A percentile compares a stretch with the other conserved stretches of the same genome.
Conservation (phyloP, 2,329 filamentous ascomycete genomes). For the Orbilia ellipsospora region DNA sequence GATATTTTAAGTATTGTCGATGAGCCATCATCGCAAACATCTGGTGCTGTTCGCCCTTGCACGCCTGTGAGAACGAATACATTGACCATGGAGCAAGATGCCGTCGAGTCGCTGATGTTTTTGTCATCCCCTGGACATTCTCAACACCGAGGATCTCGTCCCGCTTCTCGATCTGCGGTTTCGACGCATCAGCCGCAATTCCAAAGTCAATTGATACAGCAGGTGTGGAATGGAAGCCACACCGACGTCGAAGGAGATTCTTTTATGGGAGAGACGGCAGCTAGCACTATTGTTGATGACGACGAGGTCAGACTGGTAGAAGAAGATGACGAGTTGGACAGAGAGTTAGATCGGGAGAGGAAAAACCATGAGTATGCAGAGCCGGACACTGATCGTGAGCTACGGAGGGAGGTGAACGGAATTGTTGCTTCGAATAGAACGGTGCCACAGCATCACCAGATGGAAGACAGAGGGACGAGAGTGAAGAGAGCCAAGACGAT, state of each 20-base stretch:
- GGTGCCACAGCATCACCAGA: constrained; percentile 1
- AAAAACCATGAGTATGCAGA: constrained; percentile 48
- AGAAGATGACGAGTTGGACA: constrained; percentile 51
- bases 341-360: constrained; percentile 37
- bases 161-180: constrained; percentile 47
- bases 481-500: constrained; percentile 54
- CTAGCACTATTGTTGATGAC: constrained; percentile 47
- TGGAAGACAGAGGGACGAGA: constrained; percentile 6
- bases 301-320: constrained; percentile 47
- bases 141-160: constrained; percentile 53
- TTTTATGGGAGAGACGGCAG: constrained; percentile 59
- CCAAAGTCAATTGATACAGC: constrained; percentile 51
- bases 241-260: constrained; percentile 75
- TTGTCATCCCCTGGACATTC: constrained; percentile 83
- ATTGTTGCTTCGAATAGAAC: constrained; percentile 11
- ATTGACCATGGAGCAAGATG: constrained; percentile 74
- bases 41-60: constrained; percentile 39
- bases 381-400: constrained; percentile 43
- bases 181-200: constrained; percentile 51
- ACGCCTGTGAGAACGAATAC: constrained; percentile 49
- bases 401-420: constrained; percentile 38
- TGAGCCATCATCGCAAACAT: constrained; percentile 38
- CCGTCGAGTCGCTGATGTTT: constrained; percentile 81
- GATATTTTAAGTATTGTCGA: constrained; percentile 40
- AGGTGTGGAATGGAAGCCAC: constrained; percentile 65